A percentile compares a stretch with the other conserved stretches of the same genome.
Conservation (phyloP, 176 grass and related monocot genomes). For the Areca catechu region DNA sequence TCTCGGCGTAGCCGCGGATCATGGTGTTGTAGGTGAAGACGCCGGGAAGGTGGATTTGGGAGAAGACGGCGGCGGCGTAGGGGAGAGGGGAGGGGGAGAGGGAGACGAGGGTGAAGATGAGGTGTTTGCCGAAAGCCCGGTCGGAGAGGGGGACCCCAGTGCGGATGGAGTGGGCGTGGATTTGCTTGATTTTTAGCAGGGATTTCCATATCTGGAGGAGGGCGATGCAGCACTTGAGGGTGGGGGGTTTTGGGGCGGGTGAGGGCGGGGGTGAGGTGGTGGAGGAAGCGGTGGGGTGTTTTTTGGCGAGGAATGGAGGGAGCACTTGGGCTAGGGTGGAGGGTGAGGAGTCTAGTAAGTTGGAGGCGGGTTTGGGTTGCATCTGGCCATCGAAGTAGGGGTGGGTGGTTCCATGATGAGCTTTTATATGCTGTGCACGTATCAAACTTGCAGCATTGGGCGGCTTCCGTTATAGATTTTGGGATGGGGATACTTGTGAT, state of each 20-base stretch:
- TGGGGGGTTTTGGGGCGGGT: slow-evolving; percentile 6
- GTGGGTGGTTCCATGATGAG: no score
- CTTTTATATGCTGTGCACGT: no score
- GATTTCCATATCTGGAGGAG: slow-evolving; percentile 57
- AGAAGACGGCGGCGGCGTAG: slow-evolving; percentile 52
- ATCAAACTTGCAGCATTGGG: no score
- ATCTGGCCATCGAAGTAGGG: no score
- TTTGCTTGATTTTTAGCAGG: slow-evolving; percentile 38
- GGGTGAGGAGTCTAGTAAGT: no score
- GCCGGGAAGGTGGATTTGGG: slow-evolving; percentile 31
- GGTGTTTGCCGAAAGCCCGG: slow-evolving; percentile 59
- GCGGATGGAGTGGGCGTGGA: slow-evolving; percentile 68
- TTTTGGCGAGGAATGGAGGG: no score
- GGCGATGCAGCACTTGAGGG: slow-evolving; percentile 52
- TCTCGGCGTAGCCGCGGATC: slow-evolving; percentile 60
- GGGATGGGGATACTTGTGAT: no score
- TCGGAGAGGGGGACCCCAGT: slow-evolving; percentile 37
- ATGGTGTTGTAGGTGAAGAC: slow-evolving; percentile 73
- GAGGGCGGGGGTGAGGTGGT: neutral
- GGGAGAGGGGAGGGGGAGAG: slow-evolving; percentile 29
- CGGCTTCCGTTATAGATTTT: no score
- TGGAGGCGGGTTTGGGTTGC: no score
- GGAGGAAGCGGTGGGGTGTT: neutral
- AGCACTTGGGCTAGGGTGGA: no score
- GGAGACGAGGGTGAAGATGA: slow-evolving; percentile 63